Conservation (phyloP, 2,329 filamentous ascomycete genomes). For the Knufia petricola region DNA sequence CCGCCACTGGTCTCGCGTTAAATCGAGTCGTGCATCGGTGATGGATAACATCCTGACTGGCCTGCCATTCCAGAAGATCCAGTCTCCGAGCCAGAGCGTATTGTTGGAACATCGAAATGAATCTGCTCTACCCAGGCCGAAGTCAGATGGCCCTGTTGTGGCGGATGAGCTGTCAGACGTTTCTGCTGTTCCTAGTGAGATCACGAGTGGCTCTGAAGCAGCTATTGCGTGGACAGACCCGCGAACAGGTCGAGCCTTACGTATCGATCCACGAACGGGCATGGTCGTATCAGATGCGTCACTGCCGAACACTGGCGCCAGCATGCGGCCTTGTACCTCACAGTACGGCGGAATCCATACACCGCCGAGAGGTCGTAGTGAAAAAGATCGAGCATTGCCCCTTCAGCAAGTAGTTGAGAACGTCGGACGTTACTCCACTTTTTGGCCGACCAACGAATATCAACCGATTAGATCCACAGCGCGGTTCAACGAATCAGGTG, state of each 20-base stretch:
- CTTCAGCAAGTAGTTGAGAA: background rate
- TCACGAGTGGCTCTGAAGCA: background rate
- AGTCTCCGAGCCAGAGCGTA: background rate
- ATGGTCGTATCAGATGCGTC: constrained; percentile 23
- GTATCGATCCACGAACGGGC: constrained; percentile 29
- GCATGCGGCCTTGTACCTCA: background rate
- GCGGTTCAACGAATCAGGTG: background rate
- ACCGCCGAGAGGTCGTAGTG: background rate
- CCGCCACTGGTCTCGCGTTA: constrained; percentile 3
- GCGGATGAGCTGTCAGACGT: background rate
- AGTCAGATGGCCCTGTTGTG: background rate
- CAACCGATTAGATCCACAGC: constrained; percentile 4
- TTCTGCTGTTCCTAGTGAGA: background rate
- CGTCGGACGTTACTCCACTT: background rate
- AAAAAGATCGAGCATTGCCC: background rate
- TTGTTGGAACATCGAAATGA: background rate
- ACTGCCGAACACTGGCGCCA: background rate
- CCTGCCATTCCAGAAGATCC: constrained; percentile 2
- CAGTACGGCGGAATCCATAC: background rate
- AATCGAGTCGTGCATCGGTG: background rate
- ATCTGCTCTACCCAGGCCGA: too few relatives aligned
- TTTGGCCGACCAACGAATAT: background rate
- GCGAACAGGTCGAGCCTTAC: constrained; percentile 34
- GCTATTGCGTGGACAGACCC: constrained; percentile 50
- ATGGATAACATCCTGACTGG: constrained; percentile 4